Evolutionary conservation across 164 flowering plant genomes (phyloP).

Genomic region (Sextonia rubra): DNA sequence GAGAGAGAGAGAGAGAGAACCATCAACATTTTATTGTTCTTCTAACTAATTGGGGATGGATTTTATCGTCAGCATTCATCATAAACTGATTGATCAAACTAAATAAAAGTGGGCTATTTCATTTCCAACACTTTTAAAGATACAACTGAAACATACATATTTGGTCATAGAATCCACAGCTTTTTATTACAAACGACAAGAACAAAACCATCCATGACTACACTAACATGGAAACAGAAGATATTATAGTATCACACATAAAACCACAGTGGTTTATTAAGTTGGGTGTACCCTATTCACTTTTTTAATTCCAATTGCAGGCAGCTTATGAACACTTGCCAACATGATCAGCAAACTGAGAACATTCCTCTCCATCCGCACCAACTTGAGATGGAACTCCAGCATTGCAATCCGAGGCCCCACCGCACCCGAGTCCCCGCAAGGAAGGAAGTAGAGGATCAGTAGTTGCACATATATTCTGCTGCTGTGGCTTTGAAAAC

Average conservation of each 20-base stretch:
- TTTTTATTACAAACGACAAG: no score
- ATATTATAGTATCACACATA: background rate
- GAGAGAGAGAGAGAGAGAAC: constrained; percentile 2
- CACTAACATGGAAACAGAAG: background rate
- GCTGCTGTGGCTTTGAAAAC: constrained; percentile 22
- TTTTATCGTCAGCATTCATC: no score
- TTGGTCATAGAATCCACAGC: no score
- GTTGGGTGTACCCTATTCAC: background rate
- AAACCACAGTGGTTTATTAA: background rate
- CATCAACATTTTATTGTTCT: no score
- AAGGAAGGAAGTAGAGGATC: constrained; percentile 14
- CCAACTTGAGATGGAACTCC: constrained; percentile 2
- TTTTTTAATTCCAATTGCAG: background rate
- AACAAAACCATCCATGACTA: no score
- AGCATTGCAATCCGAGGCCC: constrained; percentile 21
- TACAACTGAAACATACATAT: no score
- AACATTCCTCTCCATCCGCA: background rate
- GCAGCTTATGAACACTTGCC: background rate
- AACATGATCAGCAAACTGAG: background rate
- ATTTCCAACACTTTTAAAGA: no score
- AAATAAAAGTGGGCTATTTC: no score
- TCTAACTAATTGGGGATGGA: no score
- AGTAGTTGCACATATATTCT: constrained; percentile 2
- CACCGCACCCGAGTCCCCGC: background rate
- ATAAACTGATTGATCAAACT: no score